Percentiles rank a stretch among this genome's conserved stretches.
Conservation (phyloP, 1,284 basidiomycete species). For the Ganoderma sp. region DNA sequence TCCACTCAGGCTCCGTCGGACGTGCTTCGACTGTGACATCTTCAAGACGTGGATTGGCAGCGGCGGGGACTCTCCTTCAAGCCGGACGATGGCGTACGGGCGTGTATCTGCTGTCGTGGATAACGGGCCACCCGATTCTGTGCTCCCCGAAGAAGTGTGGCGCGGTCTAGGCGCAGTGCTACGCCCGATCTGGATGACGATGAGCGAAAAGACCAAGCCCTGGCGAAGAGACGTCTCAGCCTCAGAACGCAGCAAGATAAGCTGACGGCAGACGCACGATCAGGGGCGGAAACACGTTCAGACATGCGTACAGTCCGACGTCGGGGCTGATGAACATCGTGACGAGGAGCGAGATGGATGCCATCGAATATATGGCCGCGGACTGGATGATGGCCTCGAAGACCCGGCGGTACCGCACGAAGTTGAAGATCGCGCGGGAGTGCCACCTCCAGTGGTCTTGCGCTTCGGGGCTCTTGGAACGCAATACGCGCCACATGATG, state of each 20-base stretch:
- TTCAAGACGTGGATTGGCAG: too few relatives aligned
- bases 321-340: constrained; percentile 6
- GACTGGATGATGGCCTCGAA: constrained; percentile 18
- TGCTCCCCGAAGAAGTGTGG: too few relatives aligned
- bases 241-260: neutral
- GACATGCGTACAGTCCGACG: neutral
- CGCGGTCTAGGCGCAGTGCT: neutral
- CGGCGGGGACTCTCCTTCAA: too few relatives aligned
- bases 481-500: constrained; percentile 6
- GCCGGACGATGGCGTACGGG: too few relatives aligned
- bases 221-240: neutral
- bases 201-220: constrained; percentile 14
- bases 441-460: constrained; percentile 6
- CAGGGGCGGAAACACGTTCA: constrained; percentile 1
- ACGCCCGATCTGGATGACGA: constrained; percentile 9
- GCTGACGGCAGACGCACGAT: neutral
- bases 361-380: neutral
- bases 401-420: constrained; percentile 9
- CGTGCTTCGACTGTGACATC: too few relatives aligned
- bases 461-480: neutral
- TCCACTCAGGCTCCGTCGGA: too few relatives aligned
- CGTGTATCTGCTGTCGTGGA: too few relatives aligned
- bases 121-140: too few relatives aligned
- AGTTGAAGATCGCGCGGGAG: constrained; percentile 3
- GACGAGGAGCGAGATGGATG: constrained; percentile 8